These are phyloP conservation scores for Falciphora oryzae DNA, from an alignment of 2,329 filamentous ascomycete genomes.

Conservation along the genomic window DNA sequence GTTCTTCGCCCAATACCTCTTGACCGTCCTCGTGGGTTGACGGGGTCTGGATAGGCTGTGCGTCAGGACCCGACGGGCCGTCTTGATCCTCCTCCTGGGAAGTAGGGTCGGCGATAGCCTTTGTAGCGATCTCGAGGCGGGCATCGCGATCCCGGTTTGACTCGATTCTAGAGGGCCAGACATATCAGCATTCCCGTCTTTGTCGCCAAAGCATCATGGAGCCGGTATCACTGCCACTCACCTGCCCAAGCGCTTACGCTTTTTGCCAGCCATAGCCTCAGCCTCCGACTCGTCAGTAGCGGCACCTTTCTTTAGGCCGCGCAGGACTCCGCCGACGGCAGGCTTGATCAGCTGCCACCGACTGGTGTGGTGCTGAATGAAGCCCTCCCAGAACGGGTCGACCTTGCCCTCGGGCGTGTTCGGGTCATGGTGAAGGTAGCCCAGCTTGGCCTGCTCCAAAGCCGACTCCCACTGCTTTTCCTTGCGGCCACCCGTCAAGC, in stretches of 20 bases:
- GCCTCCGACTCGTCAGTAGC: background rate
- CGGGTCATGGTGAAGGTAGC: background rate
- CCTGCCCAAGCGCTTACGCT: background rate
- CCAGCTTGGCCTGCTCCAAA: background rate
- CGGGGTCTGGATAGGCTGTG: too few relatives aligned
- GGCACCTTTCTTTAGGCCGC: background rate
- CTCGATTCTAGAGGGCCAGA: background rate
- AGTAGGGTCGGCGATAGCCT: background rate
- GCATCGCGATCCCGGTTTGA: background rate
- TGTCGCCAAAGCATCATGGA: too few relatives aligned
- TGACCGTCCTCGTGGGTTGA: background rate
- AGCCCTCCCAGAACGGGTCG: background rate
- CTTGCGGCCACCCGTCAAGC: background rate
- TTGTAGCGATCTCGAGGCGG: background rate
- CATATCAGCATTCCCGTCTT: background rate
- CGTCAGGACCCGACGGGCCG: too few relatives aligned
- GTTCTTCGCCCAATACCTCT: background rate
- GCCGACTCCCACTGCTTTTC: background rate
- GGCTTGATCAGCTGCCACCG: conserved; percentile 1
- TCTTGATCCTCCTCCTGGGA: background rate
- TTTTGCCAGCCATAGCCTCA: background rate
- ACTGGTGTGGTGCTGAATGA: background rate
- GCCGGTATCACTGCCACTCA: background rate
- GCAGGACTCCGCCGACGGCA: background rate
- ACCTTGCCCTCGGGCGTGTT: background rate